Evolutionary conservation across 805 yeast species (phyloP).

Genomic region (Zygoascus tannicola): DNA sequence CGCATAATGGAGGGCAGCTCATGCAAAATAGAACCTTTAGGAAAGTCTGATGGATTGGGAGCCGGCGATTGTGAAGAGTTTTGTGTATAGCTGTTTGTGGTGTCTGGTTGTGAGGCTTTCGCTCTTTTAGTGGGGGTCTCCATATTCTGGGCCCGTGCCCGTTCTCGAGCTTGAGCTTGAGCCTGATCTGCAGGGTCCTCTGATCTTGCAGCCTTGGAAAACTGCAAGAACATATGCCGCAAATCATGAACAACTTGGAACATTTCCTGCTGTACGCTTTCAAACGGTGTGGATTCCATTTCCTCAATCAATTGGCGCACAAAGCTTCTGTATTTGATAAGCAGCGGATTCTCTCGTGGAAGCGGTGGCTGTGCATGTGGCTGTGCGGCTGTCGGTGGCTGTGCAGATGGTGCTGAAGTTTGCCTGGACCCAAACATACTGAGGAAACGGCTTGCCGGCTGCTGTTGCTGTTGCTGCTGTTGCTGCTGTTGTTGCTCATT

Average conservation of each 20-base stretch:
- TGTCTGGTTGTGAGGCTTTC: neutral
- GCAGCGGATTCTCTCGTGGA: slow-evolving; percentile 13
- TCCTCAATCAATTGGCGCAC: slow-evolving; percentile 22
- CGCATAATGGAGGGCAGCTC: slow-evolving; percentile 19
- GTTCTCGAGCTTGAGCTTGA: neutral
- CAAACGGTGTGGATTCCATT: slow-evolving; percentile 22
- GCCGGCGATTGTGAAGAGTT: neutral
- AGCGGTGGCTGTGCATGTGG: neutral
- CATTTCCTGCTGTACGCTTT: slow-evolving; percentile 22
- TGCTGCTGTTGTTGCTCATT: neutral
- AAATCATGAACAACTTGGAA: slow-evolving; percentile 25
- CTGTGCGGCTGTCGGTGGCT: neutral
- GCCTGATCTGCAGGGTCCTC: neutral
- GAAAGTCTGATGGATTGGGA: slow-evolving; percentile 2
- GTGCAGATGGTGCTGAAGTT: neutral
- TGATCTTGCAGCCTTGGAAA: slow-evolving; percentile 10
- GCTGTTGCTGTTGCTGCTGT: neutral
- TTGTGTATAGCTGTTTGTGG: neutral
- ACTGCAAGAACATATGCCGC: slow-evolving; percentile 23
- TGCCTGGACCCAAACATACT: neutral
- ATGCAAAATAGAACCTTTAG: slow-evolving; percentile 14
- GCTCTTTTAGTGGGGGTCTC: slow-evolving; percentile 1
- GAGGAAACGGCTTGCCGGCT: neutral
- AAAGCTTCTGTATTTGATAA: slow-evolving; percentile 21
- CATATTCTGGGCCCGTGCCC: too few relatives aligned